Base-by-base conservation (phyloP, 805 yeast species). In the Clavispora phyllophila region DNA sequence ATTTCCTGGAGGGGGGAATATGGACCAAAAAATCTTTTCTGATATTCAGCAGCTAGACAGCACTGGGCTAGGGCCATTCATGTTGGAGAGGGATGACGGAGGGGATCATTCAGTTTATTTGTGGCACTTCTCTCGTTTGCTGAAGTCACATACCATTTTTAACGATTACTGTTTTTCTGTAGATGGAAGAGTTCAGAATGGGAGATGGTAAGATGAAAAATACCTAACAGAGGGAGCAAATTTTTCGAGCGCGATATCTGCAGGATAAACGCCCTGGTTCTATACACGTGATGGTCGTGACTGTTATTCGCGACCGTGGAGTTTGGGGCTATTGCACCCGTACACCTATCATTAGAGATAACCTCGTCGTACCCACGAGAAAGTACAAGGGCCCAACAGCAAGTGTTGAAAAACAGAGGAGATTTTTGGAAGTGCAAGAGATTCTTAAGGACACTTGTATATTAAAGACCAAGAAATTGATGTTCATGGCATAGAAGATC, bases 61-160 rank as follows among this genome's bases (percentile, higher is more conserved):
- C 17, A 27, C 28, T n/a, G 17, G 2, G 8, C 5, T 3, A 14
- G 18, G 31, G 9, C 9, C 9, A n/a, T n/a, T 27, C 3, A 6
- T 27, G 13, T 13, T 6, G 17, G 13, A 8, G 5, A 2, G 15
- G 20, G 13, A 29, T 15, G 10, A 17, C 12, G 33, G 20, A 17
- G 9, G 1, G 13, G 13, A 29, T n/a, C 13, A 13, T 15, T 15
- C 19, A 15, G n/a, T 17, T 29, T 20, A 17, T 29, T 29, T 13
- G 20, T 29, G 20, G 20, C 19, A 29, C 33, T 29, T 29, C 20
- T 29, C n/a, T 29, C 9, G 20, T 13, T 15, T 15, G 17, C 37
- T 23, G 19, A 12, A 15, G 37, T 6, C 19, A 62, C 67, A 62
- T 62, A 62, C 67, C 67, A 62, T 62, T 53, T 58, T 62, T 51